Percentiles rank a stretch among this genome's conserved stretches.
phyloP scores from a whole-genome alignment of 2,329 filamentous ascomycete genomes.

The Xylariaceae sp. region DNA sequence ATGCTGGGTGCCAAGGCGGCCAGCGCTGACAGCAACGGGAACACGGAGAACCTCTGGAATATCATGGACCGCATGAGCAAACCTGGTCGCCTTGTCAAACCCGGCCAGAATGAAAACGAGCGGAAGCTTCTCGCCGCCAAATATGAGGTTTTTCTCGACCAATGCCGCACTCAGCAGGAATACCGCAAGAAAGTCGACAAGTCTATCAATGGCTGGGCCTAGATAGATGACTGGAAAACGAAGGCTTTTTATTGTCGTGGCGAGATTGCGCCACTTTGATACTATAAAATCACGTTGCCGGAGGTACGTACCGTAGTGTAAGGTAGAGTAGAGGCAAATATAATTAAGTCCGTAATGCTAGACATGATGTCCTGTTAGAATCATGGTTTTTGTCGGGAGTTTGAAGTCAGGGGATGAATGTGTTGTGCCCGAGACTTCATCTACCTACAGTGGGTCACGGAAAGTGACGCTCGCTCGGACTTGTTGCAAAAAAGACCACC shows the following conservation, averaged over 20 bases:
- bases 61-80: constrained; percentile 99
- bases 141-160: constrained; percentile 93
- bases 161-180: constrained; percentile 76
- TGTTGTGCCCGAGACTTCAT: no score
- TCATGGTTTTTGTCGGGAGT: no score
- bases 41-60: constrained; percentile 82
- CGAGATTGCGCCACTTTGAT: no score
- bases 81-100: constrained; percentile 76
- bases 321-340: background rate
- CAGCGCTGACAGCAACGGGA: constrained; percentile 67
- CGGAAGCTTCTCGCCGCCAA: constrained; percentile 79
- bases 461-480: no score
- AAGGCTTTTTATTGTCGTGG: background rate
- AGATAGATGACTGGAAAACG: constrained; percentile 17
- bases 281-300: no score
- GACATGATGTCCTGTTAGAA: no score
- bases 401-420: no score
- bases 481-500: no score
- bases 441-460: no score
- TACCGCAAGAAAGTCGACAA: constrained; percentile 77
- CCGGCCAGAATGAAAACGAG: constrained; percentile 64
- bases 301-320: no score
- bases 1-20: constrained; percentile 99
- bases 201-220: constrained; percentile 37
- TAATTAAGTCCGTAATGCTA: background rate